Evolutionary conservation across 768 basidiomycete genomes (phyloP), one percentile per base, ranked within the genome.

Genomic region (Tylopilus sp.): DNA sequence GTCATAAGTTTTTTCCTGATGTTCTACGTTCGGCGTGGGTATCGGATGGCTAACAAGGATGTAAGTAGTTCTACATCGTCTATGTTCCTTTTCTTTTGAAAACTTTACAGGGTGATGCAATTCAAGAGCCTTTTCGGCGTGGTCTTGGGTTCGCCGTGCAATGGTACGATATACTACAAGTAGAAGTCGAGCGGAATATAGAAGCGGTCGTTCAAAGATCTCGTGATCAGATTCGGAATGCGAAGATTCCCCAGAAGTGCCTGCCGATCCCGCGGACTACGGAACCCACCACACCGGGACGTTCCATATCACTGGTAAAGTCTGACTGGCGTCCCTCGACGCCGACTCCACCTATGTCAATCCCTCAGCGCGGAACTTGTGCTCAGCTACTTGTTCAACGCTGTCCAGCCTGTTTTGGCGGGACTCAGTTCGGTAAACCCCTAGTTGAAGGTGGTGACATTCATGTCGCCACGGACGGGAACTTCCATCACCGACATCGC

Each of bases 131-230:
- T 0, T 75, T 74, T 47, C 62, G 68, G 0, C 55, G 55, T 0
- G 50, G 69, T 2, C 54, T 72, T 9, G 44, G 56, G 19, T 24
- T 52, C 2, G 64, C 68, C 0, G 50, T 72, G 0, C 67, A 68
- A 3, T 74, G 72, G 72, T 68, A 58, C 16, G 61, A 70, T 22
- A 54, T 59, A 0, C 52, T 73, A 0, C 50, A 58, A 1, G 40
- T 53, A 1, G 40, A 37, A 6, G 31, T 70, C 3, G 64, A 71
- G 8, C 12, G 9, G 4, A 5, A 24, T 1, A 17, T 28, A 21
- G 21, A 22, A 33, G 16, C 31, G 12, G 31, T 16, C 16, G 10
- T 33, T 16, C 31, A 33, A 16, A 33, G 3, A 33, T 33, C 12
- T 33, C 31, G 31, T 11, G 31, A 33, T 16, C 31, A 33, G 31